Conservation (phyloP, 768 basidiomycete genomes). For the Lentinula sp. region DNA sequence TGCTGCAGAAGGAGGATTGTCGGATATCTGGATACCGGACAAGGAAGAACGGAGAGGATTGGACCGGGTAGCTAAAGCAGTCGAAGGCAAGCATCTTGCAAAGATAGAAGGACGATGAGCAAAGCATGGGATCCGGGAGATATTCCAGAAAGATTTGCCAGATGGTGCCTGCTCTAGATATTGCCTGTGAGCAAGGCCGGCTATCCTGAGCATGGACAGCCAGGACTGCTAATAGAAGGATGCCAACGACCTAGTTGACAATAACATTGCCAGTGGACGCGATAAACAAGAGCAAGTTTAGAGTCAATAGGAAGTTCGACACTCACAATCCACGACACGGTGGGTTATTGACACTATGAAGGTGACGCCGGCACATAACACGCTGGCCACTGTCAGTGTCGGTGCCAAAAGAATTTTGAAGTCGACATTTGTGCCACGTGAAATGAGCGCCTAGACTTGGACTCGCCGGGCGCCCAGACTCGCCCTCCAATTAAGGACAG, state of each 20-base stretch:
- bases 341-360: background rate
- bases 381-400: constrained; percentile 2
- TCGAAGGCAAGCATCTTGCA: constrained; percentile 4
- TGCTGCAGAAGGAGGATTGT: background rate
- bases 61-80: constrained; percentile 5
- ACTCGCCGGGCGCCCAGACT: too few relatives aligned
- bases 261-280: background rate
- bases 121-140: background rate
- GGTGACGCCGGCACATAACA: constrained; percentile 1
- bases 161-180: constrained; percentile 37
- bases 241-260: background rate
- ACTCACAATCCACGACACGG: constrained; percentile 1
- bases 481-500: too few relatives aligned
- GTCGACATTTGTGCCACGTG: background rate
- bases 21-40: constrained; percentile 3
- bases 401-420: background rate
- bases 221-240: constrained; percentile 26
- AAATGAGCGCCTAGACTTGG: background rate
- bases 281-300: background rate
- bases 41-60: background rate
- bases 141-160: background rate
- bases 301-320: background rate
- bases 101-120: constrained; percentile 13
- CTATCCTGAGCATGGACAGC: constrained; percentile 75
- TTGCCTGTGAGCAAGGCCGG: constrained; percentile 46